A percentile compares a stretch with the other conserved stretches of the same genome.
Evolutionary conservation across 306 rosid species (phyloP).

Genomic region (Glycine tomentella): DNA sequence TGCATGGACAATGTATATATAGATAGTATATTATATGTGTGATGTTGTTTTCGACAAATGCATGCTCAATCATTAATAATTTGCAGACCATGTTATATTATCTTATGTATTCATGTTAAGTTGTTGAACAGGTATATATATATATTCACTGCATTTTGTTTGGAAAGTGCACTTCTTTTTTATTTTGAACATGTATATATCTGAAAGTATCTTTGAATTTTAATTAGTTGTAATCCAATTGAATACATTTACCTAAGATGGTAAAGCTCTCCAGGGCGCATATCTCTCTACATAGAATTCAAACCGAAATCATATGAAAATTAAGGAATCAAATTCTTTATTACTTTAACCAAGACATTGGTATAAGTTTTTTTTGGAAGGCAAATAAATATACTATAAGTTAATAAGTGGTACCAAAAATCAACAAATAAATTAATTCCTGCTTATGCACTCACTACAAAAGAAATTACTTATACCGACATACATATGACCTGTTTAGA

Average conservation of each 20-base stretch:
- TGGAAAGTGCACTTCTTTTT: background rate
- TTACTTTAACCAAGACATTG: background rate
- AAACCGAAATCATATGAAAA: background rate
- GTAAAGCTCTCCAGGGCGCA: no score
- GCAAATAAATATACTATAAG: no score
- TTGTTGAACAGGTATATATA: background rate
- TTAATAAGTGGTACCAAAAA: no score
- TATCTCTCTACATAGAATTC: background rate
- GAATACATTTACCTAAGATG: no score
- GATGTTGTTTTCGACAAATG: background rate
- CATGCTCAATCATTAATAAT: background rate
- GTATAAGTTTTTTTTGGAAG: no score
- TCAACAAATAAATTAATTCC: no score
- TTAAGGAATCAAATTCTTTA: background rate
- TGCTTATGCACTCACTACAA: no score
- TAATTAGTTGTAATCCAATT: background rate
- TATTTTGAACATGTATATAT: background rate
- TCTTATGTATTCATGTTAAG: background rate
- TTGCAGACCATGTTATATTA: background rate
- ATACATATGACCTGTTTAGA: no score
- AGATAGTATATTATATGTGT: background rate
- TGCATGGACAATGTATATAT: background rate
- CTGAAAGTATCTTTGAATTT: background rate
- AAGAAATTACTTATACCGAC: no score
- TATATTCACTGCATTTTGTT: background rate